Percentiles rank a stretch among this genome's conserved stretches.
Evolutionary conservation across 441 rosid genomes (phyloP).

Genomic region (Populus trichocarpa): DNA sequence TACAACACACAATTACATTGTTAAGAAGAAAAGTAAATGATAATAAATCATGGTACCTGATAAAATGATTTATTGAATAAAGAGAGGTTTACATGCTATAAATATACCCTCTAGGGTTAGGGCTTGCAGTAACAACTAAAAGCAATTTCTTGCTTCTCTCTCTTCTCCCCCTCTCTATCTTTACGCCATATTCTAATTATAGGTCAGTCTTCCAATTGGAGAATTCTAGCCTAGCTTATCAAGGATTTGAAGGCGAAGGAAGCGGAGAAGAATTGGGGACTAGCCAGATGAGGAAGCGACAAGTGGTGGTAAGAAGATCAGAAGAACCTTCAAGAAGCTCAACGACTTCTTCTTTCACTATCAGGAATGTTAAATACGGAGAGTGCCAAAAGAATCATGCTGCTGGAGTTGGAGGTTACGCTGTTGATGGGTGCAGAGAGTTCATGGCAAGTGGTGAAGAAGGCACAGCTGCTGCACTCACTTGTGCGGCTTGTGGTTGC

Average conservation of each 20-base stretch:
- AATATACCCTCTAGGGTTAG: slow-evolving; percentile 67
- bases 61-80: too few relatives aligned
- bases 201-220: slow-evolving; percentile 11
- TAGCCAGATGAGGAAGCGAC: slow-evolving; percentile 57
- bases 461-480: slow-evolving; percentile 57
- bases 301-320: slow-evolving; percentile 61
- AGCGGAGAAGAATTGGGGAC: slow-evolving; percentile 5
- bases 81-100: slow-evolving; percentile 35
- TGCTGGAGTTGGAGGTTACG: slow-evolving; percentile 83
- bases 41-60: not conserved
- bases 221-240: slow-evolving; percentile 5
- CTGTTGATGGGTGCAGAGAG: slow-evolving; percentile 95
- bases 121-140: slow-evolving; percentile 34
- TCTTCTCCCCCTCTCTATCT: not conserved
- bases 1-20: not conserved
- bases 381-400: slow-evolving; percentile 99
- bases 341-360: slow-evolving; percentile 37
- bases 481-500: slow-evolving; percentile 97
- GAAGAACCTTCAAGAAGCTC: slow-evolving; percentile 44
- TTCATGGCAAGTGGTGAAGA: slow-evolving; percentile 76
- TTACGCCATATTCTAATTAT: not conserved
- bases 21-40: not conserved
- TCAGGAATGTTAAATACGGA: slow-evolving; percentile 54
- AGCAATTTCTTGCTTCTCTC: not conserved
- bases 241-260: slow-evolving; percentile 15